A percentile compares a stretch with the other conserved stretches of the same genome.
Evolutionary conservation across 495 filamentous ascomycete species (phyloP).

Genomic region (Thozetella sp.): DNA sequence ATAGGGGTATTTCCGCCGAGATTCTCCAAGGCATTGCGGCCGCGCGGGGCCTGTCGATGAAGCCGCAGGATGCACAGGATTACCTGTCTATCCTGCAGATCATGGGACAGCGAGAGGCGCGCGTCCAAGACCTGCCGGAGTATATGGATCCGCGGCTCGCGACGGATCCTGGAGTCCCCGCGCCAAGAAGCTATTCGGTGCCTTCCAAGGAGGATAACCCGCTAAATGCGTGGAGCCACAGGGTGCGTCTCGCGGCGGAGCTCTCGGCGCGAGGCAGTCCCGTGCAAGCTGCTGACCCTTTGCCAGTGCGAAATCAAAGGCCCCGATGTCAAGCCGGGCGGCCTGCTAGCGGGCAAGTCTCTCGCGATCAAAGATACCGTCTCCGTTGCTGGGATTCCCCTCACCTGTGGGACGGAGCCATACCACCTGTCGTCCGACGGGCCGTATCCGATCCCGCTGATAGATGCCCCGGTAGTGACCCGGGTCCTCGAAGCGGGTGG

Average conservation of each 20-base stretch:
- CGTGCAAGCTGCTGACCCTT: too few relatives aligned
- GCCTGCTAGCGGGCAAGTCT: conserved; percentile 22
- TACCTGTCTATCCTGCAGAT: conserved; percentile 11
- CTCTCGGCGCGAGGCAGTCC: too few relatives aligned
- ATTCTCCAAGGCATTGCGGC: conserved; percentile 12
- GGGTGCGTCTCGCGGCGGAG: conserved; percentile 18
- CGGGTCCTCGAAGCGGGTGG: conserved; percentile 43
- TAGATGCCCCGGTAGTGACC: conserved; percentile 45
- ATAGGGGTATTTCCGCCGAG: background rate
- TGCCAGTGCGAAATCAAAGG: conserved; percentile 12
- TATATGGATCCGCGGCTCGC: conserved; percentile 12
- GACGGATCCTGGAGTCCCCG: background rate
- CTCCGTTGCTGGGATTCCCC: conserved; percentile 41
- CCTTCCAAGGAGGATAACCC: conserved; percentile 28
- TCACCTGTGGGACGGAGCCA: conserved; percentile 33
- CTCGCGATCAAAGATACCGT: conserved; percentile 42
- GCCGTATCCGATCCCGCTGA: conserved; percentile 23
- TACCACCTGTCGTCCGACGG: conserved; percentile 21
- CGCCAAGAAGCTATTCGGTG: conserved; percentile 6
- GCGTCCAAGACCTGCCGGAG: conserved; percentile 10
- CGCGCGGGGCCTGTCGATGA: conserved; percentile 12
- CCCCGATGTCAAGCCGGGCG: background rate
- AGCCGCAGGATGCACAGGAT: conserved; percentile 12
- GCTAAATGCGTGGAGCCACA: conserved; percentile 38
- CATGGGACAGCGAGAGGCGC: conserved; percentile 7